Conservation (phyloP, 2,329 filamentous ascomycete species). For the Fusarium albidum region DNA sequence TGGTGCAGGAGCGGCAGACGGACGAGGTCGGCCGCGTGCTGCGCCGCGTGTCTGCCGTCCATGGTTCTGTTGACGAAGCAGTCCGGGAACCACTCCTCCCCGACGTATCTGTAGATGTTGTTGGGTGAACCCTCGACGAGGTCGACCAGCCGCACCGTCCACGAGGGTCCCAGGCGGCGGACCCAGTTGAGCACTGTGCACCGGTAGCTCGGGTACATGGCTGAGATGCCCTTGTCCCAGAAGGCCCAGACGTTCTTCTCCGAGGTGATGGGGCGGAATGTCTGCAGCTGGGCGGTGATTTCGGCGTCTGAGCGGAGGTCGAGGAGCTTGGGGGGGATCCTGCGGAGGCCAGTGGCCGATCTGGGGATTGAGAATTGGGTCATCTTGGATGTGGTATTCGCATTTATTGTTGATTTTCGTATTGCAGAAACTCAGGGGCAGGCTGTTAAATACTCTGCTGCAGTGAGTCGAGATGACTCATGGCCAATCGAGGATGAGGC, state of each 20-base stretch:
- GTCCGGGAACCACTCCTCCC: constrained; percentile 40
- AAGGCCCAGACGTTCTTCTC: constrained; percentile 57
- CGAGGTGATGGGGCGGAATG: constrained; percentile 44
- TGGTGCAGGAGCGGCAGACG: constrained; percentile 51
- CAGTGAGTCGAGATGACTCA: too few relatives aligned
- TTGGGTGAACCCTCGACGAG: constrained; percentile 46
- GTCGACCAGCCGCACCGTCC: constrained; percentile 53
- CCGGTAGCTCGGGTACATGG: constrained; percentile 49
- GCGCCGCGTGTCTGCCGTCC: constrained; percentile 49
- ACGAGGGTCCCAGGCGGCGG: constrained; percentile 48
- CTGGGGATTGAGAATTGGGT: constrained; percentile 6
- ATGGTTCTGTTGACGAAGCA: constrained; percentile 44
- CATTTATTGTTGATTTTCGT: too few relatives aligned
- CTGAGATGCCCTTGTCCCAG: constrained; percentile 50
- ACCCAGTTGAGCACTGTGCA: constrained; percentile 53
- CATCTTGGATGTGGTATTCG: constrained; percentile 4
- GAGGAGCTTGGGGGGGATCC: constrained; percentile 3
- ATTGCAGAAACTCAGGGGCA: too few relatives aligned
- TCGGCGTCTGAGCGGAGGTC: constrained; percentile 43
- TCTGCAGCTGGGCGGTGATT: constrained; percentile 41
- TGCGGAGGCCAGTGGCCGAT: constrained; percentile 19
- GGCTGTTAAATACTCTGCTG: too few relatives aligned
- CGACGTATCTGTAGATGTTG: constrained; percentile 47
- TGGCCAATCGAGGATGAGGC: too few relatives aligned
- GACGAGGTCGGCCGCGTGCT: constrained; percentile 57